Evolutionary conservation across 1,284 basidiomycete species (phyloP), one percentile per base, ranked within the genome.

Genomic region (Heterobasidion annosum): DNA sequence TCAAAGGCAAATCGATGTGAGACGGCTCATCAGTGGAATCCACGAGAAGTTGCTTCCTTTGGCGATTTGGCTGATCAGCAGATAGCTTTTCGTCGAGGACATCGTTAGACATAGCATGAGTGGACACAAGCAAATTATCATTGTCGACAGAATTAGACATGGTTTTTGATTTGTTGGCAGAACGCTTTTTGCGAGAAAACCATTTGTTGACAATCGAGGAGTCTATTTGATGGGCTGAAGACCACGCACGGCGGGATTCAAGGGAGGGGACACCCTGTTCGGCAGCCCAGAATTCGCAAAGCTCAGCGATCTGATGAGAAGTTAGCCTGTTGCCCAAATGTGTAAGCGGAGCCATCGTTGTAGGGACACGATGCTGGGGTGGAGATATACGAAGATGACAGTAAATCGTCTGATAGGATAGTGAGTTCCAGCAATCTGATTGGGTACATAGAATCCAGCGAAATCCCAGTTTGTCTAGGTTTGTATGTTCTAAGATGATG

Each of bases 211-310:
- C 58, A 4, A 48, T 18, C 19, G 32, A n/a, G 6, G 56, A 51
- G 1, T 50, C 44, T 18, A 59, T 40, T 9, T 52, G 43, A 7
- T 54, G 51, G 2, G 49, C 48, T 4, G 48, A 34, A 2, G 58
- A 56, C 58, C 58, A 59, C 8, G 43, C 33, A 10, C 52, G 53
- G 13, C 58, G 56, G 34, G 56, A 57, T 5, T 9, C 19, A 9
- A 53, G 12, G 34, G 56, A 52, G 8, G 58, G 58, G 12, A 55
- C 47, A 16, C 58, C 56, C 9, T 52, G 43, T 44, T 59, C 58
- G 5, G 42, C 25, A 2, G 15, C 19, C 58, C 58, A 59, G 56
- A 59, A 35, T 2, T 46, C 43, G 16, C 13, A 33, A 34, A 59
- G 52, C 19, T 55, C 57, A 15, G 32, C 34, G 25, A 48, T 19